Conservation (phyloP, 306 rosid species). For the Dicorynia guianensis region DNA sequence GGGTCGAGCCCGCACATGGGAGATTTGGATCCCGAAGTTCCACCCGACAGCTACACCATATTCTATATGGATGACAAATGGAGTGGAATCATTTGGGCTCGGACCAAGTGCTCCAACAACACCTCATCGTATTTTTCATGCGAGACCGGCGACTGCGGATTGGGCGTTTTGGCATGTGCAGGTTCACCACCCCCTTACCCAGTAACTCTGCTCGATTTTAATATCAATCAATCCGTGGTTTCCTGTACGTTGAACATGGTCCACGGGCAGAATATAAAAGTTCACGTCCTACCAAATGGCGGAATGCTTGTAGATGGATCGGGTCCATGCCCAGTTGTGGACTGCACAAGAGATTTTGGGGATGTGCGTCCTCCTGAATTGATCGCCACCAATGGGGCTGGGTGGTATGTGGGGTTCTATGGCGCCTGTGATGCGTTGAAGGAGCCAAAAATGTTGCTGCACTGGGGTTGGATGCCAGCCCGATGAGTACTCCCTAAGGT, state of each 20-base stretch:
- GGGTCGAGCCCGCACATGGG: conserved; percentile 40
- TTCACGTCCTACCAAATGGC: conserved; percentile 38
- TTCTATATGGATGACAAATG: conserved; percentile 48
- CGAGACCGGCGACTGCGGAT: too few species aligned
- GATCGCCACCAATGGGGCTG: neutral
- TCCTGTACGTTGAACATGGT: conserved; percentile 48
- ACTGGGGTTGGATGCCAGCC: conserved; percentile 26
- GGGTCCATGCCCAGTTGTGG: conserved; percentile 45
- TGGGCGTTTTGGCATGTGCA: conserved; percentile 17
- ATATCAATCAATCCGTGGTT: conserved; percentile 34
- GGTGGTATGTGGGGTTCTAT: conserved; percentile 40
- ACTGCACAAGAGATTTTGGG: conserved; percentile 13
- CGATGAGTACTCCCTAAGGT: conserved; percentile 30
- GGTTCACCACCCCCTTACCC: conserved; percentile 42
- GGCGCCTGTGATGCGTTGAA: conserved; percentile 48
- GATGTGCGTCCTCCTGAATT: conserved; percentile 37
- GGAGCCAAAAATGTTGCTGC: conserved; percentile 50
- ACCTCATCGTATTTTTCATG: conserved; percentile 35
- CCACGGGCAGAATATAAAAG: conserved; percentile 47
- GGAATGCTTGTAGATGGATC: conserved; percentile 43
- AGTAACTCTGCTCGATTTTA: conserved; percentile 38
- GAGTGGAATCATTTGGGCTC: too few species aligned
- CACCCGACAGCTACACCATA: neutral
- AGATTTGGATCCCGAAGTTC: conserved; percentile 6
- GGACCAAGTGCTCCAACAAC: too few species aligned